Conservation (phyloP, 2,329 filamentous ascomycete species). For the Pseudogymnoascus sp. region DNA sequence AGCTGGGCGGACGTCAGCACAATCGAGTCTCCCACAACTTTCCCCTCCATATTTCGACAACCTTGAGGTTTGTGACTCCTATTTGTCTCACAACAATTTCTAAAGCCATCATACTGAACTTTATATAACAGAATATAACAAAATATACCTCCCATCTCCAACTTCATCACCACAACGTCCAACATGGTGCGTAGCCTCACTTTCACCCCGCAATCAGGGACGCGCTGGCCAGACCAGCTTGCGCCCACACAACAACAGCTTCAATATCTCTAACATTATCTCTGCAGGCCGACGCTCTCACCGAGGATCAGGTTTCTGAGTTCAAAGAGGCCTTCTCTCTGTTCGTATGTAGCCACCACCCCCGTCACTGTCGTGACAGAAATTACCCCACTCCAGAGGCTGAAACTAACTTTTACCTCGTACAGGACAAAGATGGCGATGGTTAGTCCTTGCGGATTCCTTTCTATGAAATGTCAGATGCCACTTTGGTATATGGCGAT, state of each 20-base stretch:
- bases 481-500: neutral
- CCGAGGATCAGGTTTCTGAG: conserved; percentile 99
- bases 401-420: conserved; percentile 20
- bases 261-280: conserved; percentile 16
- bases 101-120: neutral
- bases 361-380: conserved; percentile 22
- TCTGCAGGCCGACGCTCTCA: conserved; percentile 86
- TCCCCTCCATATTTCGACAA: conserved; percentile 4
- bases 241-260: conserved; percentile 18
- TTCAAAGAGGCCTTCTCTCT: conserved; percentile 99
- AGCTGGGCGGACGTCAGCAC: conserved; percentile 8
- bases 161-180: conserved; percentile 11
- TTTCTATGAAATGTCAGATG: neutral
- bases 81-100: neutral
- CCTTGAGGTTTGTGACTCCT: conserved; percentile 4
- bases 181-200: conserved; percentile 21
- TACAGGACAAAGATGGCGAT: conserved; percentile 83
- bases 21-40: conserved; percentile 9
- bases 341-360: conserved; percentile 65
- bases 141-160: neutral
- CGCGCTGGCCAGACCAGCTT: conserved; percentile 12
- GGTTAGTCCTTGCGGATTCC: conserved; percentile 51
- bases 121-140: neutral
- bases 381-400: conserved; percentile 10
- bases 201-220: conserved; percentile 21